Evolutionary conservation across 2,329 filamentous ascomycete species (phyloP), one percentile per base, ranked within the genome.

Genomic region (Tolypocladium inflatum): DNA sequence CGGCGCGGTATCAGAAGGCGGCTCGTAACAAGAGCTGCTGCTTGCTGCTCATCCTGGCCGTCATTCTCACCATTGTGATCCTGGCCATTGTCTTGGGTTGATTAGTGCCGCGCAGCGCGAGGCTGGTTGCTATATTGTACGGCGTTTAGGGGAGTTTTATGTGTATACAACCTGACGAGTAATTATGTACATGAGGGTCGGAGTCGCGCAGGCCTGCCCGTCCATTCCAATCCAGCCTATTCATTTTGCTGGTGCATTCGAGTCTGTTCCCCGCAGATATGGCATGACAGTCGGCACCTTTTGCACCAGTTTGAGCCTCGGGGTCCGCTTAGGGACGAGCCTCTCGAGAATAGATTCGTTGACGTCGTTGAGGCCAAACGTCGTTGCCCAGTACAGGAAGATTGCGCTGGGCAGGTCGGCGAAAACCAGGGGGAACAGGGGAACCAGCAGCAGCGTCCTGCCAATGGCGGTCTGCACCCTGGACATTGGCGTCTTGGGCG

Each of bases 1-100:
- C 94, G 21, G 91, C 88, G 62, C 81, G 91, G 66, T 95, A 97
- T 74, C 95, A 99, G 79, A 96, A 92, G 81, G 92, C 91, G 61
- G 94, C 94, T 35, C 84, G 95, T 63, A 94, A 91, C 75, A 97
- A 96, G 80, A 90, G 90, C 45, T 99, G 93, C 72, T 97, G 92
- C 71, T 76, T 99, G 70, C 74, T 99, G 67, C 74, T 99, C 55
- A 93, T 99, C 60, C 72, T 99, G 68, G 87, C 89, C 1, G 84
- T 99, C 54, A 94, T 99, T 60, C 73, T 97, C 67, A 88, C 91
- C 4, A 91, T 99, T 65, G 87, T 99, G 51, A 80, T 99, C 60
- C 76, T 99, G 65, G 95, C 94, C 17, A 89, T 93, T 56, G 85
- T 91, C 55, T 71, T 96, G 66, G 88, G 89, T 59, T 95, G 68